phyloP scores from a whole-genome alignment of 78 protist species.

The Acrasis kona region DNA sequence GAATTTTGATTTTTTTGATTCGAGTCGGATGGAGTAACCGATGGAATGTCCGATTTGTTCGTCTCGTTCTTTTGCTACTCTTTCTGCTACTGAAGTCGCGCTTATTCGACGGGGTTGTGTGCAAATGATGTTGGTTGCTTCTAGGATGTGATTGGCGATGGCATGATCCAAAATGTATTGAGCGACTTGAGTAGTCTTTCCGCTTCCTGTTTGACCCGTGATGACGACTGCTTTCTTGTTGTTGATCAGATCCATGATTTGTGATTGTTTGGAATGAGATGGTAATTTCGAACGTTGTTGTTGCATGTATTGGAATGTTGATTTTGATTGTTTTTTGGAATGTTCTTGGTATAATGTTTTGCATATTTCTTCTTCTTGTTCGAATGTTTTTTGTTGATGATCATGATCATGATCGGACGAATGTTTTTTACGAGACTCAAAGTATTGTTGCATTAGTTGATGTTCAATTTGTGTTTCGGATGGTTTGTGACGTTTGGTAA shows the following conservation, averaged over 20 bases:
- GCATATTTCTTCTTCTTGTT: not conserved
- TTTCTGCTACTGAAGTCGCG: slow-evolving; percentile 69
- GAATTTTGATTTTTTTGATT: not conserved
- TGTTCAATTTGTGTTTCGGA: too few relatives aligned
- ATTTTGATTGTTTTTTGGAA: not conserved
- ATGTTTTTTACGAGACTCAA: too few relatives aligned
- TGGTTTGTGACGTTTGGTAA: too few relatives aligned
- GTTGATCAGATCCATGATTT: not conserved
- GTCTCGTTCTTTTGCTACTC: slow-evolving; percentile 75
- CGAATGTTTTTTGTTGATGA: not conserved
- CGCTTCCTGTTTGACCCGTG: slow-evolving; percentile 82
- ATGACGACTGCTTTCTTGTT: slow-evolving; percentile 18
- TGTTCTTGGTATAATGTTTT: not conserved
- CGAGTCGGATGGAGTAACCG: slow-evolving; percentile 16
- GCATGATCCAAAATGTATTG: slow-evolving; percentile 61
- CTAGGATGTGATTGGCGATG: not conserved
- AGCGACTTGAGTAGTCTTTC: slow-evolving; percentile 86
- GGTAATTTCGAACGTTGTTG: slow-evolving; percentile 5
- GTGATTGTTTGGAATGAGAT: not conserved
- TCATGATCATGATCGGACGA: too few relatives aligned
- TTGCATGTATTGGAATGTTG: not conserved
- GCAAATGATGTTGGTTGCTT: slow-evolving; percentile 37
- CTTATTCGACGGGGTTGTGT: slow-evolving; percentile 90
- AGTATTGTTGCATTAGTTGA: too few relatives aligned
- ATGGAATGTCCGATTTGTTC: slow-evolving; percentile 29